phyloP scores from a whole-genome alignment of 2,329 filamentous ascomycete species.

The Nothopassalora personata region DNA sequence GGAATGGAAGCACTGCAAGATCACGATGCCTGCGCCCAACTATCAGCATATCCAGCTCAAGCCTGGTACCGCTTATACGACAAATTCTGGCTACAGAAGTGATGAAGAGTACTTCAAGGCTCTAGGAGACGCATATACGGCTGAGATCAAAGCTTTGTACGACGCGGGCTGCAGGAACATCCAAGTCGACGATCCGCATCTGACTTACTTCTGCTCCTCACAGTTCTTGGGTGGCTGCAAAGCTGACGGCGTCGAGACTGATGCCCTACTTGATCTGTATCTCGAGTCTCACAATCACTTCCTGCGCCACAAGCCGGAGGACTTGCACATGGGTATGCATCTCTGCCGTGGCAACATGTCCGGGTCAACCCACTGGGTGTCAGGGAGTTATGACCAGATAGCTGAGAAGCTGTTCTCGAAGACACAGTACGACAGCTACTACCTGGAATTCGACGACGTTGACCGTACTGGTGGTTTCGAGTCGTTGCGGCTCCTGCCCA shows the following conservation, averaged over 20 bases:
- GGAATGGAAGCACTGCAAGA: slow-evolving; percentile 20
- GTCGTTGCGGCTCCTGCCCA: slow-evolving; percentile 26
- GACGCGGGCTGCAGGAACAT: slow-evolving; percentile 21
- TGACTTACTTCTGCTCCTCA: slow-evolving; percentile 26
- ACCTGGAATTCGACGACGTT: slow-evolving; percentile 30
- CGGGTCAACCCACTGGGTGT: slow-evolving; percentile 18
- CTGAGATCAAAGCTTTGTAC: slow-evolving; percentile 23
- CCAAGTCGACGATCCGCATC: slow-evolving; percentile 25
- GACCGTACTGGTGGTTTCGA: slow-evolving; percentile 30
- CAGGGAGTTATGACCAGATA: slow-evolving; percentile 26
- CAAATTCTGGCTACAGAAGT: slow-evolving; percentile 19
- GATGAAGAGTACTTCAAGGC: slow-evolving; percentile 29
- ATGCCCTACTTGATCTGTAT: slow-evolving; percentile 22
- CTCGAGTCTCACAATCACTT: slow-evolving; percentile 22
- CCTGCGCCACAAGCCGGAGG: slow-evolving; percentile 11
- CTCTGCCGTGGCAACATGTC: slow-evolving; percentile 27
- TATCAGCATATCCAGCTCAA: slow-evolving; percentile 29
- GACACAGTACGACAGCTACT: slow-evolving; percentile 27
- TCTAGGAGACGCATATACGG: slow-evolving; percentile 19
- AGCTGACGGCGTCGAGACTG: slow-evolving; percentile 19
- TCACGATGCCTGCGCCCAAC: slow-evolving; percentile 27
- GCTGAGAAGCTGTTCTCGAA: slow-evolving; percentile 26
- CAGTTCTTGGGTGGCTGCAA: slow-evolving; percentile 20
- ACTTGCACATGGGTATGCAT: slow-evolving; percentile 25
- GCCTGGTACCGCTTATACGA: slow-evolving; percentile 25